Base-by-base conservation (phyloP, 768 basidiomycete genomes). In the Naganishia kalamii region DNA sequence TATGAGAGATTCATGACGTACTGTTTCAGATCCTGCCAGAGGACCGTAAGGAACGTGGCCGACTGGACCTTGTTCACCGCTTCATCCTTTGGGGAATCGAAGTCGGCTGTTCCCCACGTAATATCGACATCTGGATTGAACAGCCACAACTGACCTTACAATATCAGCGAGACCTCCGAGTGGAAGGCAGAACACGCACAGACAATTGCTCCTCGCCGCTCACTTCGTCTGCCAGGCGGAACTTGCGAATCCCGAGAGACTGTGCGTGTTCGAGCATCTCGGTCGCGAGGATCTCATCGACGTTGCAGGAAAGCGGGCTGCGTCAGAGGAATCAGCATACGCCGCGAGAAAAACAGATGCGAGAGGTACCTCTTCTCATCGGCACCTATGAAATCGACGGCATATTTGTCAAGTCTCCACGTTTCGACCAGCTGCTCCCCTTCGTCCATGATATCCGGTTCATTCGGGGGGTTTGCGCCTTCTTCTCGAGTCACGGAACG, bases 251-350 rank as follows among this genome's bases (percentile, higher is more conserved):
- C 10, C 54, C 54, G 13, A 57, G 54, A 3, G 54, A 57, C 37
- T 57, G 54, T 12, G 54, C 54, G 19, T 57, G 54, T 23, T 57
- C 54, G 1, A 57, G 54, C 54, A 57, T 57, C 54, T 57, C 54
- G 8, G 32, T 40, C 37, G 54, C 54, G 5, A 57, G 23, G 37
- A 35, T 37, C 37, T 57, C 54, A 21, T 57, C 54, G 2, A 57
- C 37, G 35, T 23, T 29, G 37, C 54, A 57, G 33, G 54, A 23
- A 5, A 57, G n/a, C 19, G 43, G 19, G 19, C 43, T 44, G 21
- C 13, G 21, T n/a, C 12, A n/a, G 19, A n/a, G 43, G 11, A 44
- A 44, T 8, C 43, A 44, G 10, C 19, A n/a, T n/a, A 25, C 23
- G 7, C 7, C 21, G 12, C 25, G 48, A 29, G 29, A 25, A 23